Percentiles rank a stretch among this genome's conserved stretches.
Conservation (phyloP, 148 eudicot species). For the Chenopodium suecicum region DNA sequence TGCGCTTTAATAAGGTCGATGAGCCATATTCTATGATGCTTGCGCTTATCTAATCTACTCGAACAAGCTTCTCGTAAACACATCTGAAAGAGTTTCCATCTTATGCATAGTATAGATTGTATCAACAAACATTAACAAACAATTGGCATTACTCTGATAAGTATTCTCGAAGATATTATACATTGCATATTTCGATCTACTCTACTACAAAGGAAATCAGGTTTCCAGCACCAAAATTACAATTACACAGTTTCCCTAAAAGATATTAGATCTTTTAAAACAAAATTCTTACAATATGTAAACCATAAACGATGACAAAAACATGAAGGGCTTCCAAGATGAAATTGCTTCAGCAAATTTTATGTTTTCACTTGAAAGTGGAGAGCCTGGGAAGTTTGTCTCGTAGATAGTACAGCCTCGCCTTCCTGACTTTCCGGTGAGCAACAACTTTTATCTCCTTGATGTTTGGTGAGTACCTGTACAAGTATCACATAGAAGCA, state of each 20-base stretch:
- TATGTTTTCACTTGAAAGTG: slow-evolving; percentile 62
- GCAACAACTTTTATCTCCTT: slow-evolving; percentile 72
- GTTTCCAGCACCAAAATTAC: slow-evolving; percentile 17
- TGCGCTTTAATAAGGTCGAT: no score
- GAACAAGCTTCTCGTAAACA: no score
- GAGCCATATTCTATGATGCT: no score
- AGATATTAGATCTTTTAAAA: slow-evolving; percentile 8
- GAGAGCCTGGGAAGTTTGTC: slow-evolving; percentile 94
- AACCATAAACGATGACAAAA: slow-evolving; percentile 12
- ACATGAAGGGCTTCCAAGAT: background rate
- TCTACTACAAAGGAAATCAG: slow-evolving; percentile 8
- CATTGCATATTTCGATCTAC: slow-evolving; percentile 11
- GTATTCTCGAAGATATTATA: background rate
- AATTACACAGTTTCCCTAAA: slow-evolving; percentile 11
- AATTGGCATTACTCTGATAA: background rate
- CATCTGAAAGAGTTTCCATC: background rate
- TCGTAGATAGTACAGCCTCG: slow-evolving; percentile 81
- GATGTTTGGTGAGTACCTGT: slow-evolving; percentile 86
- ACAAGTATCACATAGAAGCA: background rate
- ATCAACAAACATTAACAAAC: background rate
- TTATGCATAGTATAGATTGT: background rate
- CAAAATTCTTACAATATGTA: slow-evolving; percentile 23
- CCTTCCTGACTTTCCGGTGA: slow-evolving; percentile 92
- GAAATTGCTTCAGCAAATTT: slow-evolving; percentile 11
- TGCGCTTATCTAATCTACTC: no score